Base-by-base conservation (phyloP, 306 rosid species). In the Cyamopsis tetragonoloba region DNA sequence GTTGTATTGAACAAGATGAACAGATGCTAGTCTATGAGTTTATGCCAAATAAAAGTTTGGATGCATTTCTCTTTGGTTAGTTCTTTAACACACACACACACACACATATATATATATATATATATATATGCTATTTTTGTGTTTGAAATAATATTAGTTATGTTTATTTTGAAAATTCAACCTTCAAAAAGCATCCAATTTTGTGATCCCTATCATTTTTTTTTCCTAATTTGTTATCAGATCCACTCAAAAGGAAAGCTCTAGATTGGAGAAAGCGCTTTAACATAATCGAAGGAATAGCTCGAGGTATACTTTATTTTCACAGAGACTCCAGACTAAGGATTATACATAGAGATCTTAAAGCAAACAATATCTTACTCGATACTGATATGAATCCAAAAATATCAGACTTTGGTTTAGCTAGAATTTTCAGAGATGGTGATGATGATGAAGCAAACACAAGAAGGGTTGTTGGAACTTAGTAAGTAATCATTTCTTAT, bases 31-130 rank as follows among this genome's bases (percentile, higher is more conserved):
- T 82, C 0, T 82, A 82, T 67, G 87, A 75, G 39, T 79, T 67
- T 41, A 79, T 83, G 87, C 82, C 82, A 53, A 83, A 83, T 48
- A 65, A 70, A 39, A 83, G 85, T 34, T 77, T 77, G 73, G 85
- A 79, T 53, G 76, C 87, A 6, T 72, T 72, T 47, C 51, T 83
- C 5, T 83, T 83, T 26, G 80, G 87, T 83, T 14, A 28, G 82
- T 82, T 53, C 23, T 38, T 39, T 5, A 6, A 15, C 11, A 44
- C 6, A 3, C n/a, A n/a, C n/a, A n/a, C n/a, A n/a, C n/a, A n/a
- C n/a, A n/a, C n/a, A n/a, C n/a, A n/a, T n/a, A n/a, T n/a, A n/a
- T n/a, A n/a, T n/a, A n/a, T n/a, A n/a, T n/a, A n/a, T n/a, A n/a
- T n/a, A n/a, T n/a, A n/a, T n/a, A n/a, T n/a, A n/a, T n/a, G n/a